Conservation (phyloP, 805 yeast species). For the Candida orba region DNA sequence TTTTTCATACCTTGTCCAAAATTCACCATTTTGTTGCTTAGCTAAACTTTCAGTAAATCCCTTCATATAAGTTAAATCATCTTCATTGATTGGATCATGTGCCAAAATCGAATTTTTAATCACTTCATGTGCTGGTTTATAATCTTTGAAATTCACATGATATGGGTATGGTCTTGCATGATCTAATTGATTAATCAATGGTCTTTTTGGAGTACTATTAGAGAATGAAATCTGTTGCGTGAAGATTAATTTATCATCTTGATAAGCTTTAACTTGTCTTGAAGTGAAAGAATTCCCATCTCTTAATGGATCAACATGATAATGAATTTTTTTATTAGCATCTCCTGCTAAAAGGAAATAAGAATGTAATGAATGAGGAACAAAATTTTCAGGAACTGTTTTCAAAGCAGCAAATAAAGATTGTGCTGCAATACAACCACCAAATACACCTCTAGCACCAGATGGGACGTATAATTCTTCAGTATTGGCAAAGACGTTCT, state of each 20-base stretch:
- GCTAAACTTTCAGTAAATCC: background rate
- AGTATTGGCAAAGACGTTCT: conserved; percentile 12
- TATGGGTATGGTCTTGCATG: conserved; percentile 15
- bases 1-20: conserved; percentile 4
- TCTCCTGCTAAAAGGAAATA: conserved; percentile 54
- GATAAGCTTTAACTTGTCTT: conserved; percentile 48
- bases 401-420: conserved; percentile 52
- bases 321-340: conserved; percentile 37
- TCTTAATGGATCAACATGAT: conserved; percentile 44
- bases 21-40: background rate
- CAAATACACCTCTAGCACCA: conserved; percentile 61
- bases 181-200: conserved; percentile 5
- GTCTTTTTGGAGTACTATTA: conserved; percentile 7
- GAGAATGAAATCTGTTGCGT: conserved; percentile 38
- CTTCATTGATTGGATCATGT: too few relatives aligned
- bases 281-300: conserved; percentile 47
- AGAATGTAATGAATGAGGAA: conserved; percentile 56
- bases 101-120: conserved; percentile 2
- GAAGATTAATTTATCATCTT: conserved; percentile 43
- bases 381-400: conserved; percentile 38
- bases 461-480: conserved; percentile 32
- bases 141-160: conserved; percentile 11
- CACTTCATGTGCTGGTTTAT: conserved; percentile 9
- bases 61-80: background rate
- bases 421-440: conserved; percentile 65